These are phyloP conservation scores for Chloranthus sessilifolius DNA, from an alignment of 164 flowering plant genomes.

Conservation along the genomic window DNA sequence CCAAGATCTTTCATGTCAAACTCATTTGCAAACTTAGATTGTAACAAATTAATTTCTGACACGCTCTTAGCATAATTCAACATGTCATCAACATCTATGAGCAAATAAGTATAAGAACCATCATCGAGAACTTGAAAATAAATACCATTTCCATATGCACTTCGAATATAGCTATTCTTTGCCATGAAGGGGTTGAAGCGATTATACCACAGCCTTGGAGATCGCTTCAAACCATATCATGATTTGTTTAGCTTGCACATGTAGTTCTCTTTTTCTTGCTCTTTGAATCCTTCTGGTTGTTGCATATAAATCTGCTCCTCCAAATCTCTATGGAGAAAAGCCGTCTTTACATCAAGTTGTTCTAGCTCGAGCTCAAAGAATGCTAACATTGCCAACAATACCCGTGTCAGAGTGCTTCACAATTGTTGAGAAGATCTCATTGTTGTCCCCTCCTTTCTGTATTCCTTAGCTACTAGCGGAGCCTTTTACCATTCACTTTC, in stretches of 20 bases:
- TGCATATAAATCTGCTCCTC: not conserved
- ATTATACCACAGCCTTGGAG: not conserved
- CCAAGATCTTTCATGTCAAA: conserved; percentile 2
- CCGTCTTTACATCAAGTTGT: not conserved
- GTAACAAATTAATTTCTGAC: not conserved
- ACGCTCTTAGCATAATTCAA: not conserved
- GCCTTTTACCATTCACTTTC: not conserved
- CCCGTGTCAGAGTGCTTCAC: not conserved
- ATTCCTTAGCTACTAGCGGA: conserved; percentile 1
- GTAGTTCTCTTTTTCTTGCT: not conserved
- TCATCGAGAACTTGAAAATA: not conserved
- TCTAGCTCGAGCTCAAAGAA: not conserved
- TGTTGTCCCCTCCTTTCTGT: not conserved
- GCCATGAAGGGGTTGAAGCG: not conserved
- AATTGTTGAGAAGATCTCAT: not conserved
- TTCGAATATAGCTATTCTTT: not conserved
- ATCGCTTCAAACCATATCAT: conserved; percentile 1
- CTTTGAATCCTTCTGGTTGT: not conserved
- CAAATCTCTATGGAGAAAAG: not conserved
- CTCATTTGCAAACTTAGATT: not conserved
- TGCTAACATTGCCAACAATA: not conserved
- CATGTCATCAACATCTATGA: conserved; percentile 1
- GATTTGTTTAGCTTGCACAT: not conserved
- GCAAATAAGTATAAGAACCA: not conserved
- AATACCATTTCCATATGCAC: not conserved